phyloP scores from a whole-genome alignment of 768 basidiomycete species.

The Auricularia sp. region DNA sequence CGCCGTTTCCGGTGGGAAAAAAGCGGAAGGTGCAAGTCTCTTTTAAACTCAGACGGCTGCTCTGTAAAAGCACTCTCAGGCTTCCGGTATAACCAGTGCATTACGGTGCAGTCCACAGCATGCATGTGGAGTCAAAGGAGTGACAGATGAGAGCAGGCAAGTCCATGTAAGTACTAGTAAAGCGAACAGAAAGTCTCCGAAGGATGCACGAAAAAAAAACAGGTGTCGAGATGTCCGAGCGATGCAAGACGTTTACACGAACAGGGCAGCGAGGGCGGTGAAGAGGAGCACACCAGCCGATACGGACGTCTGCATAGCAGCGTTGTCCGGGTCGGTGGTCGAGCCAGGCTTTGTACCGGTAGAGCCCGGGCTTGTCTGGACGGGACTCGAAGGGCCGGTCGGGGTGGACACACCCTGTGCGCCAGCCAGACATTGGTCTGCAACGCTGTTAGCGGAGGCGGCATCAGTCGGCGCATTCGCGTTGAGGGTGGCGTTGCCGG shows the following conservation, averaged over 20 bases:
- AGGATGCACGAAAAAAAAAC: too few relatives aligned
- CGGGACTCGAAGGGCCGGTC: slow-evolving; percentile 20
- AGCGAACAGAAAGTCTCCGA: too few relatives aligned
- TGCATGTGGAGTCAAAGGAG: too few relatives aligned
- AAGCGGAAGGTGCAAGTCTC: neutral
- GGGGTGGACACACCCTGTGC: slow-evolving; percentile 58
- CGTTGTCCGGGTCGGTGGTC: neutral
- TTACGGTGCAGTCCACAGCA: too few relatives aligned
- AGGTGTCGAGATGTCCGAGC: too few relatives aligned
- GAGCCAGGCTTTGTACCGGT: neutral
- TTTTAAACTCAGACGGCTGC: neutral
- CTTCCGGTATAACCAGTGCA: too few relatives aligned
- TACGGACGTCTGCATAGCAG: neutral
- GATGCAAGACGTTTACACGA: too few relatives aligned
- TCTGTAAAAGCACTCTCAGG: too few relatives aligned
- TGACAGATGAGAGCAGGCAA: too few relatives aligned
- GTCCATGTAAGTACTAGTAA: too few relatives aligned
- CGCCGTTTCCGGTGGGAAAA: neutral
- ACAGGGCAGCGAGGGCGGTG: neutral
- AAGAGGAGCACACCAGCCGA: neutral
- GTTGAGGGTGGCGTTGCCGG: slow-evolving; percentile 77
- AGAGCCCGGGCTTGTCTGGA: neutral
- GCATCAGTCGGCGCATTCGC: slow-evolving; percentile 37
- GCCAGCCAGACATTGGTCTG: slow-evolving; percentile 57
- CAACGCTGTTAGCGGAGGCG: slow-evolving; percentile 44